Base-by-base conservation (phyloP, 2,329 filamentous ascomycete species). In the Cladophialophora immunda region DNA sequence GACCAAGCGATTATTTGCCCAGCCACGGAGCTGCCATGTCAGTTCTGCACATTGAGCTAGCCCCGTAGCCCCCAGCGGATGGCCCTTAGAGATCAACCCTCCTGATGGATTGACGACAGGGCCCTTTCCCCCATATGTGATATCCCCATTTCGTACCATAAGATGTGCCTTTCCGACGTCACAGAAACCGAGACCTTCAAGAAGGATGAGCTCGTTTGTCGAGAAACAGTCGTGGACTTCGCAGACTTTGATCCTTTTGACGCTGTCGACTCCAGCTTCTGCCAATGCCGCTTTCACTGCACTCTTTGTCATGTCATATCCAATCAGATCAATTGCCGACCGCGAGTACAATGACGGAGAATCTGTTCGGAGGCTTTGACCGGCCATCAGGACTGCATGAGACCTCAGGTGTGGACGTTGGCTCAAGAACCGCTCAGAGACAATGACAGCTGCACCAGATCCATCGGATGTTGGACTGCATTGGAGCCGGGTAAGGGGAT, bases 41-140 rank as follows among this genome's bases (percentile, higher is more conserved):
- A 98, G 84, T 81, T 98, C 94, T 2, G 94, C 92, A 76, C 94
- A 97, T 81, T 98, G 94, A 9, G 94, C 94, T 58, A 98, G 86
- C 17, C 94, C 94, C 0, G 92, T 97, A 0, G 94, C 94, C 32
- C 94, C 94, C 3, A 98, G 88, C 0, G 94, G 94, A 78, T 98
- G 94, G 53, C 94, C 94, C 83, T 98, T 98, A 70, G 91, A 95
- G 74, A 97, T 97, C 64, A 98, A 86, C 0, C 94, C 94, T 50
- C 94, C 94, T 0, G 92, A 96, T 0, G 94, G 94, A 80, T 98
- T 98, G 78, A 98, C 87, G 6, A 22, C 34, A 1, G 15, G 6
- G 4, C 29, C 38, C n/a, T n/a, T n/a, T n/a, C n/a, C n/a, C n/a
- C 57, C 93, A 78, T 97, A 97, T 1, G 94, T 97, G 76, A 97